phyloP scores from a whole-genome alignment of 164 flowering plant genomes.

The Echeveria elegans region DNA sequence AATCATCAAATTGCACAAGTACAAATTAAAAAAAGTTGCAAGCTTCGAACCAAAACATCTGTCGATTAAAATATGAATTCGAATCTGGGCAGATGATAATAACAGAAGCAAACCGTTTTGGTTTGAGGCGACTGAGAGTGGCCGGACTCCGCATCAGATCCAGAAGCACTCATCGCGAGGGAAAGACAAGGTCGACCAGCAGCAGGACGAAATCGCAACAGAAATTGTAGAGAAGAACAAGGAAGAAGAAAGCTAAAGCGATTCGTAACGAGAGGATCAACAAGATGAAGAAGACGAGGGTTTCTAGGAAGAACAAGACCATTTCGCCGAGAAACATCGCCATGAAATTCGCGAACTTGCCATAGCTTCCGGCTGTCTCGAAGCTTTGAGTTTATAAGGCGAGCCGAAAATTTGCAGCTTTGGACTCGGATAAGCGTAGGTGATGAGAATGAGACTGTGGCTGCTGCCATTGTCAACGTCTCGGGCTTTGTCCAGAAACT shows the following conservation, averaged over 20 bases:
- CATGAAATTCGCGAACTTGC: not conserved
- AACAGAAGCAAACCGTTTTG: not conserved
- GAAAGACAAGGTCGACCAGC: not conserved
- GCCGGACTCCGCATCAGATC: not conserved
- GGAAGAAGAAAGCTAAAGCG: conserved; percentile 9
- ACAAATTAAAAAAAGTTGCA: not conserved
- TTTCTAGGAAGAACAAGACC: not conserved
- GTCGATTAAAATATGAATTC: not conserved
- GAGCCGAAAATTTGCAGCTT: not conserved
- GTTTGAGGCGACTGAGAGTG: not conserved
- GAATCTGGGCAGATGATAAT: not conserved
- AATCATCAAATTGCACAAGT: not conserved
- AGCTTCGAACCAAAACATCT: not conserved
- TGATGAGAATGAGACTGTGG: not conserved
- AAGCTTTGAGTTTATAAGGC: not conserved
- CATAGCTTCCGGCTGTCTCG: not conserved
- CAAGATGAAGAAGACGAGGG: not conserved
- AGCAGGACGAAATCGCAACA: conserved; percentile 10
- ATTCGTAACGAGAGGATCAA: conserved; percentile 8
- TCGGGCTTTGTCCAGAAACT: not conserved
- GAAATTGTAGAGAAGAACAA: conserved; percentile 2
- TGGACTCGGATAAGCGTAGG: not conserved
- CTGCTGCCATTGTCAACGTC: conserved; percentile 6
- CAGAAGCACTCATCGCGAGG: not conserved
- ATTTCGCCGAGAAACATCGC: not conserved